phyloP scores from a whole-genome alignment of 345 rosid genomes.

The Noccaea bulbosa region DNA sequence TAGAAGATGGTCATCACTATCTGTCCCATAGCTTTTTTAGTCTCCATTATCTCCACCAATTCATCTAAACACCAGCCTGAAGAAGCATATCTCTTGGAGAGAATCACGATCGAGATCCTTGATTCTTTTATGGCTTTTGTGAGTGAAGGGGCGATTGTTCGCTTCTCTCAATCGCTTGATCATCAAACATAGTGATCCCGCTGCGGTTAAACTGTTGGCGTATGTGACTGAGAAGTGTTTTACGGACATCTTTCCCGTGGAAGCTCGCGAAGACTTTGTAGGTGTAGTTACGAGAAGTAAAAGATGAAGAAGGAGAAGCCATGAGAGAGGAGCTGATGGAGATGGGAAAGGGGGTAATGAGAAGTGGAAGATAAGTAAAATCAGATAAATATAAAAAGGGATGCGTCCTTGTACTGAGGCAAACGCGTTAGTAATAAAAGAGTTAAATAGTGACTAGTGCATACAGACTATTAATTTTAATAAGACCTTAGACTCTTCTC shows the following conservation, averaged over 20 bases:
- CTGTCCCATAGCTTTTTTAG: background rate
- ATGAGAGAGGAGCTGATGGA: background rate
- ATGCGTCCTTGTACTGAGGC: no score
- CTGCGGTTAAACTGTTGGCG: background rate
- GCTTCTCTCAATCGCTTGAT: background rate
- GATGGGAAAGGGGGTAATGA: no score
- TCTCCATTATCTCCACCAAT: background rate
- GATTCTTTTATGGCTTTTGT: background rate
- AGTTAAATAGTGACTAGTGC: no score
- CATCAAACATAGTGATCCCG: background rate
- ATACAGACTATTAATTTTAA: no score
- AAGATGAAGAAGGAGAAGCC: background rate
- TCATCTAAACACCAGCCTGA: slow-evolving; percentile 29
- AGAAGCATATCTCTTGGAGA: slow-evolving; percentile 6
- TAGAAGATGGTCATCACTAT: slow-evolving; percentile 15
- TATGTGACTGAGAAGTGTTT: background rate
- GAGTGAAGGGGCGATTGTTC: background rate
- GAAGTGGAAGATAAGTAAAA: no score
- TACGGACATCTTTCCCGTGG: slow-evolving; percentile 2
- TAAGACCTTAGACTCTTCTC: no score
- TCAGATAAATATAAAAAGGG: no score
- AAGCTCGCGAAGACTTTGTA: slow-evolving; percentile 4
- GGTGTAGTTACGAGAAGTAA: background rate
- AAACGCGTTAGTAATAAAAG: no score
- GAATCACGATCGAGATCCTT: slow-evolving; percentile 2